These are phyloP conservation scores for Scedosporium apiospermum DNA, from an alignment of 2,329 filamentous ascomycete species.

Conservation along the genomic window DNA sequence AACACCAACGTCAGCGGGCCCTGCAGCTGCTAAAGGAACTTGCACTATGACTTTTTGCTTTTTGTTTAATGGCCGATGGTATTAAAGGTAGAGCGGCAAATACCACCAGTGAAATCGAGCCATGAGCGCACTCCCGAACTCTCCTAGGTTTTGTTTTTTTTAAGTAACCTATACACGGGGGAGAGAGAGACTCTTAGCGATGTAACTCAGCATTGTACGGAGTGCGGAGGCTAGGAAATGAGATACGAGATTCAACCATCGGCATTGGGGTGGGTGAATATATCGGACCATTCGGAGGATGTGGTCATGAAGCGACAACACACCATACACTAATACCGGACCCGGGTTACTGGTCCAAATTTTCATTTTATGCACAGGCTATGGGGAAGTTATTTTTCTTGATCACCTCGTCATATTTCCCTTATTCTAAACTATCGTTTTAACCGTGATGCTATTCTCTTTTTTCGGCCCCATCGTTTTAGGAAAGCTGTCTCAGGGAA, in stretches of 20 bases:
- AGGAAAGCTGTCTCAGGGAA: background rate
- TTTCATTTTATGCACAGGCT: background rate
- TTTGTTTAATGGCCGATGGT: constrained; percentile 2
- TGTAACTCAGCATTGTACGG: background rate
- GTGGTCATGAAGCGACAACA: background rate
- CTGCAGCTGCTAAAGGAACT: constrained; percentile 42
- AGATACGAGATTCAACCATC: background rate
- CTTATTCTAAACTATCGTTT: background rate
- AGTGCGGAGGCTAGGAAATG: background rate
- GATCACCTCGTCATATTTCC: background rate
- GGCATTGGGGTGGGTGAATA: background rate
- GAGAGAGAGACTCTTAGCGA: background rate
- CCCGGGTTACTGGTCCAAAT: background rate
- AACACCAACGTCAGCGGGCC: constrained; percentile 47
- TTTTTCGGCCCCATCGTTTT: background rate
- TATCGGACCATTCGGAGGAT: background rate
- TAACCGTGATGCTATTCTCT: background rate
- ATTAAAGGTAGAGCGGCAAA: background rate
- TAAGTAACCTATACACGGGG: background rate
- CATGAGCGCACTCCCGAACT: background rate
- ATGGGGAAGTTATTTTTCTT: background rate
- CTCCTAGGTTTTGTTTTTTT: background rate
- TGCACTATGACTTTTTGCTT: background rate
- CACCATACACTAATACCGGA: background rate
- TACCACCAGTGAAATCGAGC: background rate